These are phyloP conservation scores for Leonotis leonurus DNA, from an alignment of 257 asterid species.

Conservation along the genomic window DNA sequence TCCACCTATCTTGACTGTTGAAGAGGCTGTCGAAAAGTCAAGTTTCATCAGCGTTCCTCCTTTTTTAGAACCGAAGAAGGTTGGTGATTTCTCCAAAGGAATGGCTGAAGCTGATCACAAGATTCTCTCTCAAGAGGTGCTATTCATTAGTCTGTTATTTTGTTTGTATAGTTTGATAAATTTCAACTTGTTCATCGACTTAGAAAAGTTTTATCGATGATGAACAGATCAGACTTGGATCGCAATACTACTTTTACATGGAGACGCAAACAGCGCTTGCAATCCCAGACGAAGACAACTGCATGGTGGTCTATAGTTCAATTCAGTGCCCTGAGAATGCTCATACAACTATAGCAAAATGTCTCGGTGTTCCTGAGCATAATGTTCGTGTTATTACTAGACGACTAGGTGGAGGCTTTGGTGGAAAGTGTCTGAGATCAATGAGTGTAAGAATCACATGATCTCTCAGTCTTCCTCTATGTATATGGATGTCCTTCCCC, in stretches of 20 bases:
- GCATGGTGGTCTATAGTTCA: constrained; percentile 15
- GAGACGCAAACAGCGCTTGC: constrained; percentile 25
- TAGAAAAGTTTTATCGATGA: background rate
- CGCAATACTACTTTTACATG: constrained; percentile 21
- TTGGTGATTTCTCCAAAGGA: constrained; percentile 69
- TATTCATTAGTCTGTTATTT: background rate
- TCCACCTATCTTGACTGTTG: constrained; percentile 64
- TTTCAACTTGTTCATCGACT: background rate
- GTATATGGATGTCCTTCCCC: too few relatives aligned
- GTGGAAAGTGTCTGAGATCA: constrained; percentile 12
- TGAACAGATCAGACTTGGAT: constrained; percentile 17
- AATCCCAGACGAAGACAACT: constrained; percentile 18
- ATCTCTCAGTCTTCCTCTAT: background rate
- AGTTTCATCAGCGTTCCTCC: constrained; percentile 54
- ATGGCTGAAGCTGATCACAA: constrained; percentile 75
- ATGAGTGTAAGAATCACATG: background rate
- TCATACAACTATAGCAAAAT: constrained; percentile 5
- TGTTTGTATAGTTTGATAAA: background rate
- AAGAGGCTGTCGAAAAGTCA: constrained; percentile 54
- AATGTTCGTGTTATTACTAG: constrained; percentile 15
- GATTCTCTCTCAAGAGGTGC: constrained; percentile 59
- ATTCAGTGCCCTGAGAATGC: constrained; percentile 12
- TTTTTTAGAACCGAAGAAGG: constrained; percentile 24
- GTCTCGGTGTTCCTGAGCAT: constrained; percentile 21
- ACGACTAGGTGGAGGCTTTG: constrained; percentile 20